phyloP scores from a whole-genome alignment of 139 green algal species.

The Auxenochlorella protothecoides region DNA sequence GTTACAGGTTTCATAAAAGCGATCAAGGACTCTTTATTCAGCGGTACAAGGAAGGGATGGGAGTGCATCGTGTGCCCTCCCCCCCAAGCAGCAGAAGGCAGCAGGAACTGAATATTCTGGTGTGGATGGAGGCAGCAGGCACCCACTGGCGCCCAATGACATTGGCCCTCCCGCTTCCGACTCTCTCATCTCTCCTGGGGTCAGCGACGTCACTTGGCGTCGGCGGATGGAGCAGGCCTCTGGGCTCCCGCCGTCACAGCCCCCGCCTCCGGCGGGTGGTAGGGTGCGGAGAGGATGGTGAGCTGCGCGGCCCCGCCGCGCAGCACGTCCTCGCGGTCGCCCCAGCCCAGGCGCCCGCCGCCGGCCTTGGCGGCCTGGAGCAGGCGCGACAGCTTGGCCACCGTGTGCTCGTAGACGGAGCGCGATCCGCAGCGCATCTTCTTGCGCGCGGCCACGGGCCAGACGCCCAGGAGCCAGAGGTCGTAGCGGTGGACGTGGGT shows the following conservation, averaged over 20 bases:
- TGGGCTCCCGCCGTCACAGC: no score
- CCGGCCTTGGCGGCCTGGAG: slow-evolving; percentile 12
- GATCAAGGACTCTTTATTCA: no score
- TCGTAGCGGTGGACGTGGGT: slow-evolving; percentile 30
- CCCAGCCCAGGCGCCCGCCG: background rate
- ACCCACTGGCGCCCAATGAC: no score
- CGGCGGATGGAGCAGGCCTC: no score
- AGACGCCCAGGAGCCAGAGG: slow-evolving; percentile 30
- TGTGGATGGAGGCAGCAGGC: no score
- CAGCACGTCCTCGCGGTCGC: background rate
- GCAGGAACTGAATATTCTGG: background rate
- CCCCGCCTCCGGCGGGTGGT: slow-evolving; percentile 3
- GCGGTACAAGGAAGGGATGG: no score
- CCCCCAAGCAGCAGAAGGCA: background rate
- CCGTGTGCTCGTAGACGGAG: slow-evolving; percentile 26
- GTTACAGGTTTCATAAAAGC: no score
- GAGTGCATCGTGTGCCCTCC: no score
- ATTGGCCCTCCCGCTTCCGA: no score
- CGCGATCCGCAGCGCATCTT: slow-evolving; percentile 25
- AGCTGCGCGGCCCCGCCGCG: slow-evolving; percentile 4
- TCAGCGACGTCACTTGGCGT: no score
- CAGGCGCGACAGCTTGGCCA: slow-evolving; percentile 20
- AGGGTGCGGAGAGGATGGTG: slow-evolving; percentile 20
- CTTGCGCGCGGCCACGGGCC: slow-evolving; percentile 33
- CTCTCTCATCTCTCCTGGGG: no score